A percentile compares a stretch with the other conserved stretches of the same genome.
Evolutionary conservation across 169 alveolate species (phyloP).

Genomic region (Cryptosporidium bovis): DNA sequence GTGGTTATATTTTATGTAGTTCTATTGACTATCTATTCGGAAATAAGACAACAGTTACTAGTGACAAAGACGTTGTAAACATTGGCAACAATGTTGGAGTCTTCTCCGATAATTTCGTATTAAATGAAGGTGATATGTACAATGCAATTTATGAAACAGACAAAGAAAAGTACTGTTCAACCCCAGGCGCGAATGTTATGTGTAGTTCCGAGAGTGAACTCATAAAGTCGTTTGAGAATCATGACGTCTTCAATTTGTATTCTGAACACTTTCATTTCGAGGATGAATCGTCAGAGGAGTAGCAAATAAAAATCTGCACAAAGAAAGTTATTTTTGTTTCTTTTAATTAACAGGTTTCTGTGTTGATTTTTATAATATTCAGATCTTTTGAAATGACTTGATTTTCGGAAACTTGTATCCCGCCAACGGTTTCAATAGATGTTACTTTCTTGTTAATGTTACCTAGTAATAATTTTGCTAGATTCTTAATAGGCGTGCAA

Average conservation of each 20-base stretch:
- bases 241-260: slow-evolving; percentile 1
- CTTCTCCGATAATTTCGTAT: too few species aligned
- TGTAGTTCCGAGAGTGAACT: slow-evolving; percentile 25
- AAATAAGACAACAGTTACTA: background rate
- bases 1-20: slow-evolving; percentile 33
- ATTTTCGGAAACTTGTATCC: slow-evolving; percentile 79
- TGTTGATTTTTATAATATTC: slow-evolving; percentile 76
- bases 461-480: slow-evolving; percentile 75
- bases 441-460: slow-evolving; percentile 76
- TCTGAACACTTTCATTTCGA: background rate
- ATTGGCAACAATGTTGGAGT: too few species aligned
- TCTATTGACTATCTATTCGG: slow-evolving; percentile 43
- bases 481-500: slow-evolving; percentile 78
- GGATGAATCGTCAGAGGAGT: background rate
- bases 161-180: background rate
- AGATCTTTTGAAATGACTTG: slow-evolving; percentile 77
- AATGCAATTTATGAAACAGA: too few species aligned
- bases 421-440: slow-evolving; percentile 80
- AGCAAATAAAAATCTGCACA: too few species aligned
- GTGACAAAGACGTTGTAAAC: too few species aligned
- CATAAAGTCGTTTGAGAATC: background rate
- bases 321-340: too few species aligned
- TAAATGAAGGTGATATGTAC: too few species aligned
- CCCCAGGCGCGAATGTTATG: slow-evolving; percentile 22
- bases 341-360: slow-evolving; percentile 1